Base-by-base conservation (phyloP, 176 grass and related monocot species). In the Phyllostachys edulis region DNA sequence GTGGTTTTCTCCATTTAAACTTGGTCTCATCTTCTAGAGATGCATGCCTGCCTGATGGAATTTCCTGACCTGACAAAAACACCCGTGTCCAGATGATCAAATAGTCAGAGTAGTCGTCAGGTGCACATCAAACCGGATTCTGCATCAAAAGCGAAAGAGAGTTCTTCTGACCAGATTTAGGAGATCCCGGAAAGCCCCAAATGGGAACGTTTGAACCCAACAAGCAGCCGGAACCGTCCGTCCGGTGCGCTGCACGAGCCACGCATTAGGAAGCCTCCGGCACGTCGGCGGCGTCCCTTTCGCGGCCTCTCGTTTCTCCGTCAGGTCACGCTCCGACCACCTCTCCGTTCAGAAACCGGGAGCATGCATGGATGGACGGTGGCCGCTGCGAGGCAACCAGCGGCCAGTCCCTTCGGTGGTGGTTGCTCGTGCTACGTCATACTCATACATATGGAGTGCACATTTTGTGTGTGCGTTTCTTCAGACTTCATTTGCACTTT, bases 21-120 rank as follows among this genome's bases (percentile, higher is more conserved):
- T 16, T 49, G 42, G 67, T 79, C 84, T 39, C 52, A 52, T 41
- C 56, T 79, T 86, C 76, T 40, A 62, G 75, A 61, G n/a, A 57
- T 7, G 20, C 20, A 5, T 10, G 18, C 26, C 24, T 65, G 26
- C 17, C 16, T 14, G 18, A 2, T 21, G 6, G 26, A 82, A 72
- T 36, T 73, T 13, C 34, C 32, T 21, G 2, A 51, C 63, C 45
- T 37, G 65, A 18, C 13, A 18, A 37, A 67, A 23, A 18, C 10
- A 11, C 71, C 46, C 16, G 17, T 17, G 56, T 29, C 11, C 26
- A 7, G 18, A 62, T 34, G 18, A 62, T 34, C 20, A 20, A 59
- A 85, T 16, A n/a, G 56, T 12, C 17, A 21, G 34, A 41, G 0
- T 4, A 21, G 13, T 34, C 40, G 49, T 39, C 27, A 9, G 20